Conservation (phyloP, 2,329 filamentous ascomycete species). For the Ophidiomyces ophidiicola region DNA sequence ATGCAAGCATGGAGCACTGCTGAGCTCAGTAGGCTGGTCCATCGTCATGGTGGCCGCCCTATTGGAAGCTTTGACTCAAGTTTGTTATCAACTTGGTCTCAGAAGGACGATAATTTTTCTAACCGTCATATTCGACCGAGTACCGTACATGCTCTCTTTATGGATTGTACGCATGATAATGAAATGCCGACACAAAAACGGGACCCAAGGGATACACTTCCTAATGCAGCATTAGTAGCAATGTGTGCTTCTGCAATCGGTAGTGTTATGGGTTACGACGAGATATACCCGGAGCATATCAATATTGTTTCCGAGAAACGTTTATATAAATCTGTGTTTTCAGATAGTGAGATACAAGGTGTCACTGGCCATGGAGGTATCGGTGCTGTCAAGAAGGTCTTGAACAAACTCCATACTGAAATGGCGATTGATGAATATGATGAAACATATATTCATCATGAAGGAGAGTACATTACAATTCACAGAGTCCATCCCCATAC, state of each 20-base stretch:
- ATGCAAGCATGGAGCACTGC: conserved; percentile 98
- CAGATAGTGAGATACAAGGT: conserved; percentile 48
- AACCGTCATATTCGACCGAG: conserved; percentile 74
- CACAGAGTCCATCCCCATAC: conserved; percentile 88
- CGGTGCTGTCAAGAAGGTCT: conserved; percentile 75
- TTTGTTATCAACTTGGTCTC: conserved; percentile 56
- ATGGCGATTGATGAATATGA: conserved; percentile 94
- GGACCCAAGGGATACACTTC: conserved; percentile 83
- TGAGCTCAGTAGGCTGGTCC: conserved; percentile 83
- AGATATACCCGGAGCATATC: conserved; percentile 86
- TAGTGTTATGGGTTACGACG: conserved; percentile 96
- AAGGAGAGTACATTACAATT: conserved; percentile 90
- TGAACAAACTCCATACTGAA: conserved; percentile 86
- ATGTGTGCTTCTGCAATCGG: conserved; percentile 94
- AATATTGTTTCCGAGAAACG: conserved; percentile 85
- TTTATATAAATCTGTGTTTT: conserved; percentile 67
- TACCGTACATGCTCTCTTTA: conserved; percentile 86
- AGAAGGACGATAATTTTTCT: conserved; percentile 41
- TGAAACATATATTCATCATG: conserved; percentile 93
- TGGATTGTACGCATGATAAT: conserved; percentile 99
- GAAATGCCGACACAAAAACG: conserved; percentile 91
- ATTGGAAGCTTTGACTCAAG: conserved; percentile 98
- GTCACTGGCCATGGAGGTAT: conserved; percentile 71
- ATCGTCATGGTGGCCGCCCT: conserved; percentile 81
- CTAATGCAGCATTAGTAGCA: conserved; percentile 83